phyloP scores from a whole-genome alignment of 2,329 filamentous ascomycete species.

The Colletotrichum sp. region DNA sequence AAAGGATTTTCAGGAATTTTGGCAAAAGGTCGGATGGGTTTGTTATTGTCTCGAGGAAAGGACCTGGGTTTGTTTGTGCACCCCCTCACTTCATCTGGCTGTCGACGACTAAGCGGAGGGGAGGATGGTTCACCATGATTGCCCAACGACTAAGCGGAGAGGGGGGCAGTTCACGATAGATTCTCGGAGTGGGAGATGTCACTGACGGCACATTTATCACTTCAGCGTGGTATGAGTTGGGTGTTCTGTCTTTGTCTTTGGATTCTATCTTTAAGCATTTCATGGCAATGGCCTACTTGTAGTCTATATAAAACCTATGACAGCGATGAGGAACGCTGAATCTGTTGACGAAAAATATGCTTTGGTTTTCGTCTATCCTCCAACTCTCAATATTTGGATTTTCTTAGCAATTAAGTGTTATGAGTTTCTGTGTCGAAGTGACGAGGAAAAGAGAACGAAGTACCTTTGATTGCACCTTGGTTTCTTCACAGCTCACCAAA shows the following conservation, averaged over 20 bases:
- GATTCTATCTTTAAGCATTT: not conserved
- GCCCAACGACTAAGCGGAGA: not conserved
- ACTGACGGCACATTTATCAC: not conserved
- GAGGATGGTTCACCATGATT: not conserved
- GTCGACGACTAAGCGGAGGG: not conserved
- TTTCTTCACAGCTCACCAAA: not conserved
- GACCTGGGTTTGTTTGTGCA: not conserved
- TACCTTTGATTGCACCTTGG: rapidly evolving
- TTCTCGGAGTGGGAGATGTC: rapidly evolving
- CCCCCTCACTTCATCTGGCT: not conserved
- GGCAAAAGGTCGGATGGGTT: not conserved
- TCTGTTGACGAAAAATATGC: rapidly evolving
- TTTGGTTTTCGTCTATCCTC: rapidly evolving
- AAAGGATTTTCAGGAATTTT: not conserved
- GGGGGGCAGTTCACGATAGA: rapidly evolving
- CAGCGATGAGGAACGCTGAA: rapidly evolving
- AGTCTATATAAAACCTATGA: not conserved
- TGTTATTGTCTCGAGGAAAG: not conserved
- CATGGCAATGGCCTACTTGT: not conserved
- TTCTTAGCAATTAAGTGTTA: not conserved
- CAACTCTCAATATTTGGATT: not conserved
- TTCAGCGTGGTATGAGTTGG: not conserved
- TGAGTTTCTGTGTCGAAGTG: not conserved
- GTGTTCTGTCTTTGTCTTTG: not conserved
- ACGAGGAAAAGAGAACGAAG: not conserved